These are phyloP conservation scores for Ceratobasidium sp. DNA, from an alignment of 1,284 basidiomycete species.

Conservation along the genomic window DNA sequence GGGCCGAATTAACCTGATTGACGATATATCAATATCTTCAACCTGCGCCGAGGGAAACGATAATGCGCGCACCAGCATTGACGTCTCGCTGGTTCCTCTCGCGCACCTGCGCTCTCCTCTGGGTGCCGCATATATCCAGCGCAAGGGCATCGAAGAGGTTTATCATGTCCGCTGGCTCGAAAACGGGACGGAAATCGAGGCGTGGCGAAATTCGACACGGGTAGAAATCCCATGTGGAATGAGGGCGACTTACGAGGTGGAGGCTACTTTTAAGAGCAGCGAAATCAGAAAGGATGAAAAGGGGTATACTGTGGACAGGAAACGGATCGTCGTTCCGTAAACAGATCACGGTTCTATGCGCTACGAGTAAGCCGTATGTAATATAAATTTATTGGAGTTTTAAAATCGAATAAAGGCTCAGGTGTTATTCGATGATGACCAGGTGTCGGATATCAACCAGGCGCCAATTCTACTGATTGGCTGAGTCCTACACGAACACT, in stretches of 20 bases:
- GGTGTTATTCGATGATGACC: no score
- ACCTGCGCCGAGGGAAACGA: background rate
- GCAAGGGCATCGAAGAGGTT: background rate
- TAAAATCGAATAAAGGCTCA: no score
- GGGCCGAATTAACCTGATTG: slow-evolving; percentile 65
- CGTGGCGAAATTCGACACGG: background rate
- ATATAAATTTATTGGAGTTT: no score
- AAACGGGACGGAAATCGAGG: background rate
- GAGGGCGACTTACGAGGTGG: background rate
- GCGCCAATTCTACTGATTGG: no score
- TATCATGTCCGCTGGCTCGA: slow-evolving; percentile 2
- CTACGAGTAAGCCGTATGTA: no score
- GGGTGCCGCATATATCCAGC: slow-evolving; percentile 1
- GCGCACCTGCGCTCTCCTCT: slow-evolving; percentile 62
- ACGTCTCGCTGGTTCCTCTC: slow-evolving; percentile 62
- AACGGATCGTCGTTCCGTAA: background rate
- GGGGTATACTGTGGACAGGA: slow-evolving; percentile 4
- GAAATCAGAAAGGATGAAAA: slow-evolving; percentile 21
- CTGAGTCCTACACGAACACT: no score
- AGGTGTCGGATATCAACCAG: no score
- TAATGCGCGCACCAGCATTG: slow-evolving; percentile 47
- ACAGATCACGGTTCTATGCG: no score
- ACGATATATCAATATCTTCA: slow-evolving; percentile 52
- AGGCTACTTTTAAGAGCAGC: background rate
- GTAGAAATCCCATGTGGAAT: background rate